These are phyloP conservation scores for Microcyclospora pomicola DNA, from an alignment of 2,329 filamentous ascomycete genomes.

Conservation along the genomic window DNA sequence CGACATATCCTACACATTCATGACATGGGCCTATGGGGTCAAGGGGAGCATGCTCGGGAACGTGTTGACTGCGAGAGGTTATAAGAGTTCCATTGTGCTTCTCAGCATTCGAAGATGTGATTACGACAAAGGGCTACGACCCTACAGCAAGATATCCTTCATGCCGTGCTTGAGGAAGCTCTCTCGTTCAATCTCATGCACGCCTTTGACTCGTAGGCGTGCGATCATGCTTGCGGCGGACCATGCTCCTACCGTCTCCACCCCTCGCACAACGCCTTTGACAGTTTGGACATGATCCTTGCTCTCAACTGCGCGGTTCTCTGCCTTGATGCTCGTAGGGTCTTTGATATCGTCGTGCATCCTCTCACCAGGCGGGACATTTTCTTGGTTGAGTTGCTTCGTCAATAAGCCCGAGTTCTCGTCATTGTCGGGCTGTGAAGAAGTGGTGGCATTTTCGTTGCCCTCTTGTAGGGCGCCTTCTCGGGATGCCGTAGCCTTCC, in stretches of 20 bases:
- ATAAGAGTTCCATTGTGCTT: too few species aligned
- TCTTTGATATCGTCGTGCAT: conserved; percentile 20
- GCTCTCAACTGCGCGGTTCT: conserved; percentile 29
- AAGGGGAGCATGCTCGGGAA: too few species aligned
- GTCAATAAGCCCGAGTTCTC: conserved; percentile 7
- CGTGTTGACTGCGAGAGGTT: too few species aligned
- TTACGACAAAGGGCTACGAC: too few species aligned
- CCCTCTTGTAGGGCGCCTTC: conserved; percentile 5
- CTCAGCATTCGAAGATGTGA: too few species aligned
- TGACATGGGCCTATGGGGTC: too few species aligned
- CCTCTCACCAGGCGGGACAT: conserved; percentile 11
- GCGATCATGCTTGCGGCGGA: conserved; percentile 57
- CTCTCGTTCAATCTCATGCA: conserved; percentile 58
- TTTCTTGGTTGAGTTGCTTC: conserved; percentile 15
- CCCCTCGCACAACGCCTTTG: conserved; percentile 48
- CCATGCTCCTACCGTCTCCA: conserved; percentile 62
- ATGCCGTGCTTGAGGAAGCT: conserved; percentile 53
- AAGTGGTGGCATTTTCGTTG: conserved; percentile 5
- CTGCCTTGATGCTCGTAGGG: conserved; percentile 43
- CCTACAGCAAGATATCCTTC: too few species aligned
- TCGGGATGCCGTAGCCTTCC: conserved; percentile 26
- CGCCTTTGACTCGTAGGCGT: conserved; percentile 52
- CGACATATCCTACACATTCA: too few species aligned
- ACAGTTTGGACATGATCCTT: conserved; percentile 29
- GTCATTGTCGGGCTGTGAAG: conserved; percentile 1